These are phyloP conservation scores for Alternaria brassicae DNA, from an alignment of 2,329 filamentous ascomycete species.

Conservation along the genomic window DNA sequence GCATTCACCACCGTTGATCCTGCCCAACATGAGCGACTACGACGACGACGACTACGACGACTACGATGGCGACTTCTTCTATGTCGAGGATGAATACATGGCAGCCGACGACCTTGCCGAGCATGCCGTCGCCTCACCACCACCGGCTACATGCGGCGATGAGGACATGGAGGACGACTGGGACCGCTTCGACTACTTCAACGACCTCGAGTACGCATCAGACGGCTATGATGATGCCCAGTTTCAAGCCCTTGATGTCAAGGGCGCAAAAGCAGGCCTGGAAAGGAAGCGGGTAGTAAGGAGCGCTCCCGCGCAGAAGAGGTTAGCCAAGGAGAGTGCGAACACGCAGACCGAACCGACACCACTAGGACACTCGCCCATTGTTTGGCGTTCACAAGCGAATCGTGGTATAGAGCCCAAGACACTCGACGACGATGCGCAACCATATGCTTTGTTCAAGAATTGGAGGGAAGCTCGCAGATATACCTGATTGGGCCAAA, in stretches of 20 bases:
- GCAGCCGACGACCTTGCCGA: slow-evolving; percentile 59
- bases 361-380: slow-evolving; percentile 33
- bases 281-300: slow-evolving; percentile 41
- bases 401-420: slow-evolving; percentile 32
- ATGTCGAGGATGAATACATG: slow-evolving; percentile 55
- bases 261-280: slow-evolving; percentile 30
- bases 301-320: slow-evolving; percentile 35
- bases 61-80: slow-evolving; percentile 55
- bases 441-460: slow-evolving; percentile 52
- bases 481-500: slow-evolving; percentile 36
- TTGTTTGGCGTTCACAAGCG: slow-evolving; percentile 45
- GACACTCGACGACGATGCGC: slow-evolving; percentile 36
- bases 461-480: slow-evolving; percentile 54
- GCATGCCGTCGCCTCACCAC: slow-evolving; percentile 55
- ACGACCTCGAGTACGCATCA: slow-evolving; percentile 57
- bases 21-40: slow-evolving; percentile 52
- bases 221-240: slow-evolving; percentile 56
- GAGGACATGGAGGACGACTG: slow-evolving; percentile 50
- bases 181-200: slow-evolving; percentile 58
- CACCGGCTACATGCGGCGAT: slow-evolving; percentile 41
- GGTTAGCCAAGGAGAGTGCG: slow-evolving; percentile 15
- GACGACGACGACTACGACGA: slow-evolving; percentile 50
- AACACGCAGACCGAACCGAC: slow-evolving; percentile 13
- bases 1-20: slow-evolving; percentile 11
- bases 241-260: slow-evolving; percentile 30